Evolutionary conservation across 257 asterid genomes (phyloP).

Genomic region (Nicotiana paniculata): DNA sequence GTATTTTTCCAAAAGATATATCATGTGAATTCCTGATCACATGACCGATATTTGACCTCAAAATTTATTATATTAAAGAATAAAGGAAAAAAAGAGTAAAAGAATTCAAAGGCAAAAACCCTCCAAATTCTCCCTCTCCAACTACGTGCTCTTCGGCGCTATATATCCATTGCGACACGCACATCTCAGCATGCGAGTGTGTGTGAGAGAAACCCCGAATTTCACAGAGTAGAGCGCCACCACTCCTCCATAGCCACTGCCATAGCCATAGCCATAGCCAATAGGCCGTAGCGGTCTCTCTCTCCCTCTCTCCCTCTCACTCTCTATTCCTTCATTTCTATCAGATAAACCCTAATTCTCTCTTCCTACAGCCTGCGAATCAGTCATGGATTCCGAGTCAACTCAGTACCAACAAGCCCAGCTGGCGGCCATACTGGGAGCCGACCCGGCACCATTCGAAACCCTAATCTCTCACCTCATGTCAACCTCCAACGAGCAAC

Average conservation of each 20-base stretch:
- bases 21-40: too few relatives aligned
- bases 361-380: slow-evolving; percentile 15
- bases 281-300: background rate
- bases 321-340: background rate
- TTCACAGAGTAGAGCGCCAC: background rate
- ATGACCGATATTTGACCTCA: too few relatives aligned
- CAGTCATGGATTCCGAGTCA: slow-evolving; percentile 63
- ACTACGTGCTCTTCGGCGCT: slow-evolving; percentile 2
- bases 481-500: slow-evolving; percentile 78
- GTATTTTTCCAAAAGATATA: too few relatives aligned
- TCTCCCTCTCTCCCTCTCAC: background rate
- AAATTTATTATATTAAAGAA: too few relatives aligned
- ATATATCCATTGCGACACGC: slow-evolving; percentile 17
- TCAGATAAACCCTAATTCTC: slow-evolving; percentile 44
- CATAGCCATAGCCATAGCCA: background rate
- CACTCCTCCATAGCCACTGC: background rate
- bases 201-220: slow-evolving; percentile 1
- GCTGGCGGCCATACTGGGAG: slow-evolving; percentile 64
- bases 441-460: slow-evolving; percentile 75
- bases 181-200: slow-evolving; percentile 10
- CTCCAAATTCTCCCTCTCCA: slow-evolving; percentile 7
- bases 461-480: slow-evolving; percentile 69
- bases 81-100: background rate
- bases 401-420: slow-evolving; percentile 77
- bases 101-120: background rate